phyloP scores from a whole-genome alignment of 768 basidiomycete species.

The Pleurotus giganteus region DNA sequence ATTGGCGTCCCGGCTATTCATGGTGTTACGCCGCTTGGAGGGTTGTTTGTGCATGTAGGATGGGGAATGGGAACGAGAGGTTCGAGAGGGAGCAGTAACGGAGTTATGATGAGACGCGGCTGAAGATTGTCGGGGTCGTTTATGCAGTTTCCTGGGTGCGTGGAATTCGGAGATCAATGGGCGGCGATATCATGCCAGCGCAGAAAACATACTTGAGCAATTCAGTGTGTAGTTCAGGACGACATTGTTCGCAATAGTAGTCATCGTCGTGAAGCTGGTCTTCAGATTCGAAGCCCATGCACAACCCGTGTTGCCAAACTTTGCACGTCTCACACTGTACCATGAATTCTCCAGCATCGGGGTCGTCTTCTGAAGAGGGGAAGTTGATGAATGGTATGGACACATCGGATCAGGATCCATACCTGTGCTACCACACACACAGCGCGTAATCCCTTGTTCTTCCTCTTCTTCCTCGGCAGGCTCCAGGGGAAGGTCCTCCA shows the following conservation, averaged over 20 bases:
- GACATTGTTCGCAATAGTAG: slow-evolving; percentile 94
- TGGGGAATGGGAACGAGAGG: slow-evolving; percentile 77
- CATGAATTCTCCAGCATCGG: slow-evolving; percentile 92
- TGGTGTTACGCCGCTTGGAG: slow-evolving; percentile 91
- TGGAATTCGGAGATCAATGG: slow-evolving; percentile 17
- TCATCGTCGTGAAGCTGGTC: slow-evolving; percentile 71
- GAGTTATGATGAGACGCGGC: slow-evolving; percentile 57
- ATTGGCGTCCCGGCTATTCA: slow-evolving; percentile 95
- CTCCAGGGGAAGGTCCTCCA: slow-evolving; percentile 37
- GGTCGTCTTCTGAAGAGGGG: slow-evolving; percentile 60
- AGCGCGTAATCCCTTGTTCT: slow-evolving; percentile 71
- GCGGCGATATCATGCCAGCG: slow-evolving; percentile 11
- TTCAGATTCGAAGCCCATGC: slow-evolving; percentile 88
- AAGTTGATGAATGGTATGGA: slow-evolving; percentile 17
- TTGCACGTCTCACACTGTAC: slow-evolving; percentile 97
- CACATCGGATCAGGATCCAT: slow-evolving; percentile 20
- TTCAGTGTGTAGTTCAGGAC: slow-evolving; percentile 80
- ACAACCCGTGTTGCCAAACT: slow-evolving; percentile 97
- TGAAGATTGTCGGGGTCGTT: slow-evolving; percentile 62
- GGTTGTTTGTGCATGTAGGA: slow-evolving; percentile 53
- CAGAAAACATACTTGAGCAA: slow-evolving; percentile 67
- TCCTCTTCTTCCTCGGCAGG: slow-evolving; percentile 54
- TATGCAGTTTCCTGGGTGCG: slow-evolving; percentile 55
- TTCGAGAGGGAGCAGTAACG: slow-evolving; percentile 45
- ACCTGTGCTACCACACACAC: slow-evolving; percentile 84